Base-by-base conservation (phyloP, 495 filamentous ascomycete species). In the Cercophora newfieldiana region DNA sequence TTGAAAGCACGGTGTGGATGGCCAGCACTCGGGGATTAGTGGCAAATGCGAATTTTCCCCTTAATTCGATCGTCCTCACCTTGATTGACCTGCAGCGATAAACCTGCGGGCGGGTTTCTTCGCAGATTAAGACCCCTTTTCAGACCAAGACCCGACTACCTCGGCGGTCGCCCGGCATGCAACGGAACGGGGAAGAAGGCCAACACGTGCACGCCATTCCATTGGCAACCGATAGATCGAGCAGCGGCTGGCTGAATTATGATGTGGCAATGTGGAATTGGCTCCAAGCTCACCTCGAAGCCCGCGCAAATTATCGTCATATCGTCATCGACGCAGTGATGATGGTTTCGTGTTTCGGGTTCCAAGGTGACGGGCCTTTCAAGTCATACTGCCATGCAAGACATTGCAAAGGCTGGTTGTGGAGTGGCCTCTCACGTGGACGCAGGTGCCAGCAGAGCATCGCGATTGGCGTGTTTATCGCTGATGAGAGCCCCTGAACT, bases 241-340 rank as follows among this genome's bases (percentile, higher is more conserved):
- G 37, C 3, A 44, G 37, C 37, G 37, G 37, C 37, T 44, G 12
- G 37, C 37, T 44, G 37, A 16, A 6, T 4, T 2, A 47, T 64
- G 69, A 71, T 71, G 69, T 68, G 69, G 69, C 69, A 66, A 44
- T 29, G 37, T 26, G 54, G 53, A 49, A 56, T 65, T 55, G 33
- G 37, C 24, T 47, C n/a, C 26, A 37, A 22, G 25, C 29, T 37
- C 10, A 47, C 57, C 26, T 3, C 55, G 12, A 44, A 44, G 37
- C 12, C 10, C 12, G 37, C 37, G 37, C 37, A 44, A 44, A 44
- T 14, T 44, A 4, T 44, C 37, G 37, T 6, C 37, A 44, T 44
- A 4, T 44, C 37, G 37, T 6, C 37, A 44, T 44, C 3, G 18
- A 44, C 12, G 57, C 33, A 22, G 57, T 24, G 47, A 16, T 29